Evolutionary conservation across 495 filamentous ascomycete genomes (phyloP).

Genomic region (Jackrogersella multiformis): DNA sequence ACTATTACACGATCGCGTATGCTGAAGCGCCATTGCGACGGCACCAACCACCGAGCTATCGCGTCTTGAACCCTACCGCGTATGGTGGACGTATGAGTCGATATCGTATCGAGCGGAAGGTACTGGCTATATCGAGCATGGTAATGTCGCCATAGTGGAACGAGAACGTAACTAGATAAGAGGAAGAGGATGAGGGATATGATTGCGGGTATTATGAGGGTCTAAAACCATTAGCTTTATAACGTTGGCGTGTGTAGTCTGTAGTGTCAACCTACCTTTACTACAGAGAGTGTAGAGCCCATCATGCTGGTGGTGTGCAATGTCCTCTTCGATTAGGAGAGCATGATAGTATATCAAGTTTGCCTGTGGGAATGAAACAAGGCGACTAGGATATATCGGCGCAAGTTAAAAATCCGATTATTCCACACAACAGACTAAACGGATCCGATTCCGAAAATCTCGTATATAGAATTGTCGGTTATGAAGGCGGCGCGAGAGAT

Average conservation of each 20-base stretch:
- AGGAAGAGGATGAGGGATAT: slow-evolving; percentile 82
- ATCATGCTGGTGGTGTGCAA: slow-evolving; percentile 42
- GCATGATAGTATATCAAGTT: slow-evolving; percentile 28
- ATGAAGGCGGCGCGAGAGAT: not conserved
- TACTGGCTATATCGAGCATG: slow-evolving; percentile 78
- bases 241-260: not conserved
- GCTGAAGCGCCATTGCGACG: slow-evolving; percentile 63
- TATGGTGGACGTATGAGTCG: slow-evolving; percentile 67
- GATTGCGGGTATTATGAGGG: slow-evolving; percentile 77
- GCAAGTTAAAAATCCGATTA: not conserved
- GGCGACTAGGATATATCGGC: not conserved
- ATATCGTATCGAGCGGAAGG: slow-evolving; percentile 71
- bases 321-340: slow-evolving; percentile 11
- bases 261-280: slow-evolving; percentile 52
- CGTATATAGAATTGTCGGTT: not conserved
- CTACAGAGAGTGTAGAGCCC: slow-evolving; percentile 52
- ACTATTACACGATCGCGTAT: slow-evolving; percentile 47
- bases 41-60: slow-evolving; percentile 64
- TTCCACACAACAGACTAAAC: not conserved
- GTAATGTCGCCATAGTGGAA: slow-evolving; percentile 80
- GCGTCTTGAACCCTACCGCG: slow-evolving; percentile 67
- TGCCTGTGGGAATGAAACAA: too few species aligned
- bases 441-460: not conserved
- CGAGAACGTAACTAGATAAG: slow-evolving; percentile 70
- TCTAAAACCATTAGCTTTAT: slow-evolving; percentile 58